Evolutionary conservation across 2,329 filamentous ascomycete genomes (phyloP).

Genomic region (Colletotrichum cuscutae): DNA sequence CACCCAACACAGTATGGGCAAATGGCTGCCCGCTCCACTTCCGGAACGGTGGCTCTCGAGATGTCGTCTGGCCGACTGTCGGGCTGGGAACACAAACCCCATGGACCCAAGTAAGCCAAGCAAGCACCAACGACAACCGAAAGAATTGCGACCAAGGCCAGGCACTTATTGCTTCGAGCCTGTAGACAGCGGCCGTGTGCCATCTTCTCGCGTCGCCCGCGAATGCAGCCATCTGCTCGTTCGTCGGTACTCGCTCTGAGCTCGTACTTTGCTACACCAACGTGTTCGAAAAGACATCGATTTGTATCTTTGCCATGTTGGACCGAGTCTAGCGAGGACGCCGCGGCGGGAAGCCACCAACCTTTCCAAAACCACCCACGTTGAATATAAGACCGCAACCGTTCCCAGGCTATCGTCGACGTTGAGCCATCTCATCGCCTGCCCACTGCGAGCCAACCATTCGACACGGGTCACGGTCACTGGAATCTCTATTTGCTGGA

Average conservation of each 20-base stretch:
- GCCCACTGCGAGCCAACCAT: not conserved
- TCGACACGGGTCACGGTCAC: constrained; percentile 9
- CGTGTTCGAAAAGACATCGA: constrained; percentile 14
- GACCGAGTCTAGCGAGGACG: not conserved
- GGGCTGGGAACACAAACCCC: not conserved
- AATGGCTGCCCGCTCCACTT: not conserved
- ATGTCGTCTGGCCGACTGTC: not conserved
- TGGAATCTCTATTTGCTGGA: not conserved
- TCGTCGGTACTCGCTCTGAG: not conserved
- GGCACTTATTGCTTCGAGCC: not conserved
- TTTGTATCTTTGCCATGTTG: constrained; percentile 8
- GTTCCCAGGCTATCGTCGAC: constrained; percentile 26
- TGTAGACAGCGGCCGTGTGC: not conserved
- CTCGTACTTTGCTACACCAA: constrained; percentile 21
- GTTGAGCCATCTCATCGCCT: constrained; percentile 21
- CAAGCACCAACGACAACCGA: not conserved
- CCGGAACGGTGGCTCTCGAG: not conserved
- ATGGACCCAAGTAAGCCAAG: not conserved
- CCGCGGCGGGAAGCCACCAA: not conserved
- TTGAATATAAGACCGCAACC: constrained; percentile 35
- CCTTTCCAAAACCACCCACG: constrained; percentile 19
- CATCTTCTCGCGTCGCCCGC: not conserved
- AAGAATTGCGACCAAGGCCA: not conserved
- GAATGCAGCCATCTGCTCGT: not conserved
- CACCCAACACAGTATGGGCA: not conserved